These are phyloP conservation scores for Fraxinus pennsylvanica DNA, from an alignment of 257 asterid genomes.

Conservation along the genomic window DNA sequence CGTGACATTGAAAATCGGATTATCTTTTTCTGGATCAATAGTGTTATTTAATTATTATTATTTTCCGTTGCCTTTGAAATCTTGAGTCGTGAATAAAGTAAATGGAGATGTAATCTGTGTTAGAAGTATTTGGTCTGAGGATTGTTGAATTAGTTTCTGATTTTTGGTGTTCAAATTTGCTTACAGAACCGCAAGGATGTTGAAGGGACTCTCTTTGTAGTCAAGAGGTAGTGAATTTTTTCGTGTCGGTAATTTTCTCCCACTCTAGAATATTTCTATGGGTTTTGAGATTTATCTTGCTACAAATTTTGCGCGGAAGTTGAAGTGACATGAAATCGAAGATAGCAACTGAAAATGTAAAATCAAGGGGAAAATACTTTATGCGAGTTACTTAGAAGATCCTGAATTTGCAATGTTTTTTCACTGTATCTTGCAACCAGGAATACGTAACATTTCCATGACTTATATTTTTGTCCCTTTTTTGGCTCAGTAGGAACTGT, in stretches of 20 bases:
- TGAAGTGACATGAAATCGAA: neutral
- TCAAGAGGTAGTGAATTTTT: conserved; percentile 59
- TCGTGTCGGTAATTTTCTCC: neutral
- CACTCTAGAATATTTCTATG: neutral
- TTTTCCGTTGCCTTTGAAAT: neutral
- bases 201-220: conserved; percentile 89
- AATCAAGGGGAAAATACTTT: neutral
- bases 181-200: conserved; percentile 89
- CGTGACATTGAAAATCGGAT: neutral
- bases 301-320: neutral
- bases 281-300: neutral
- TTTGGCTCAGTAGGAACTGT: neutral
- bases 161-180: conserved; percentile 12
- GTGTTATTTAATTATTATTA: neutral
- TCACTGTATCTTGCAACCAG: neutral
- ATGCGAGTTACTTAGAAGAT: neutral
- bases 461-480: neutral
- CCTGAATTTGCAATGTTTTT: neutral
- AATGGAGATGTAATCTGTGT: neutral
- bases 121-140: neutral
- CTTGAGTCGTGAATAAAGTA: neutral
- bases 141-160: neutral
- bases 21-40: neutral
- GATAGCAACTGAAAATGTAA: neutral
- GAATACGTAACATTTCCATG: neutral